These are phyloP conservation scores for Dendryphion nanum DNA, from an alignment of 2,329 filamentous ascomycete genomes.

Conservation along the genomic window DNA sequence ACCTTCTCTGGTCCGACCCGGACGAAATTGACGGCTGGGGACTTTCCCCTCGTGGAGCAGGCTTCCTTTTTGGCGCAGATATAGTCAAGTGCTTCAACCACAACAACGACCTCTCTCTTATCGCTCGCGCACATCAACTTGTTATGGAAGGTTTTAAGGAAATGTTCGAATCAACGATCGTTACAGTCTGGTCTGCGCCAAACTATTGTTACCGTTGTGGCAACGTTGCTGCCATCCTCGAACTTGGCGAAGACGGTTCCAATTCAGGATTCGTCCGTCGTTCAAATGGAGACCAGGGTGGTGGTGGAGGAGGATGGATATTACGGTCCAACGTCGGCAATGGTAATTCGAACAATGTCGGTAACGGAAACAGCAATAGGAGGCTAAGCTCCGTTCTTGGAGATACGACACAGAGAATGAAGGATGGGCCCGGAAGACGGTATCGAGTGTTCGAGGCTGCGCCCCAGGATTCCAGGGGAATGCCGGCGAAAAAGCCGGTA, in stretches of 20 bases:
- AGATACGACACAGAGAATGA: conserved; percentile 43
- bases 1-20: conserved; percentile 95
- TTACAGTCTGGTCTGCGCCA: conserved; percentile 91
- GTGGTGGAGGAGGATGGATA: conserved; percentile 42
- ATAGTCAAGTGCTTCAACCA: conserved; percentile 94
- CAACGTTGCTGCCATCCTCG: conserved; percentile 81
- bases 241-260: conserved; percentile 78
- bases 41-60: conserved; percentile 86
- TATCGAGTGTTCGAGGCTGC: conserved; percentile 97
- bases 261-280: conserved; percentile 48
- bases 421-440: conserved; percentile 74
- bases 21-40: conserved; percentile 99
- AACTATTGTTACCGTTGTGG: conserved; percentile 62
- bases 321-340: conserved; percentile 30
- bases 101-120: conserved; percentile 85
- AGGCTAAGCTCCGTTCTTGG: conserved; percentile 39
- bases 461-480: conserved; percentile 90
- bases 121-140: conserved; percentile 91
- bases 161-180: conserved; percentile 95
- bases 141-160: conserved; percentile 99
- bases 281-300: conserved; percentile 67
- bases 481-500: conserved; percentile 98
- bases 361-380: conserved; percentile 24
- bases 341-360: conserved; percentile 21
- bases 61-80: conserved; percentile 92